A percentile compares a stretch with the other conserved stretches of the same genome.
These are phyloP conservation scores for Hagleromyces aurorensis DNA, from an alignment of 805 yeast species.

Conservation along the genomic window DNA sequence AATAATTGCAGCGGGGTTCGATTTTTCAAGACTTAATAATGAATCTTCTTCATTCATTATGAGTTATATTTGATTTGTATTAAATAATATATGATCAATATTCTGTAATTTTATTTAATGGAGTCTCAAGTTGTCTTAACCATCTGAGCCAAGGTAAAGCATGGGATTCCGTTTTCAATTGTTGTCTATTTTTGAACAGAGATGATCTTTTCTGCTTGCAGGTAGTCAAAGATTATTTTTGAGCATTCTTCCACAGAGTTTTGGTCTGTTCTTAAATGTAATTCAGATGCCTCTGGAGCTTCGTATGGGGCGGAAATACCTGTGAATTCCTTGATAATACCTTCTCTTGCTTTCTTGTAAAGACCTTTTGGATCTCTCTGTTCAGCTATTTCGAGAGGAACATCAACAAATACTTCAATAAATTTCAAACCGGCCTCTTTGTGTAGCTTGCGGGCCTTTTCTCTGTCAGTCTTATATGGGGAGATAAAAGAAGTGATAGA, in stretches of 20 bases:
- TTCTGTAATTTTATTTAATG: too few relatives aligned
- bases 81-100: too few relatives aligned
- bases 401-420: slow-evolving; percentile 87
- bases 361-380: slow-evolving; percentile 96
- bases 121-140: too few relatives aligned
- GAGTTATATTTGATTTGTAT: too few relatives aligned
- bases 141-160: too few relatives aligned
- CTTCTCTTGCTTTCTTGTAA: slow-evolving; percentile 94
- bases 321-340: slow-evolving; percentile 87
- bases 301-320: slow-evolving; percentile 96
- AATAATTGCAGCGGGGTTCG: too few relatives aligned
- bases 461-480: slow-evolving; percentile 82
- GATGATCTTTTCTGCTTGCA: slow-evolving; percentile 40
- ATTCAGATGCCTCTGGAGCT: slow-evolving; percentile 79
- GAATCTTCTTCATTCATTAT: too few relatives aligned
- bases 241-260: slow-evolving; percentile 77
- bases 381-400: slow-evolving; percentile 91
- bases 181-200: too few relatives aligned
- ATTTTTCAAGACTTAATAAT: too few relatives aligned
- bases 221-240: slow-evolving; percentile 57
- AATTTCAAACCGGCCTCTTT: slow-evolving; percentile 68
- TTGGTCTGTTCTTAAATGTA: slow-evolving; percentile 68
- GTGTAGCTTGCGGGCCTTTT: slow-evolving; percentile 79
- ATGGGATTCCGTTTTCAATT: too few relatives aligned
- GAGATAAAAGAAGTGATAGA: slow-evolving; percentile 89